A percentile compares a stretch with the other conserved stretches of the same genome.
phyloP scores from a whole-genome alignment of 257 asterid genomes.

The Marsdenia floribunda region DNA sequence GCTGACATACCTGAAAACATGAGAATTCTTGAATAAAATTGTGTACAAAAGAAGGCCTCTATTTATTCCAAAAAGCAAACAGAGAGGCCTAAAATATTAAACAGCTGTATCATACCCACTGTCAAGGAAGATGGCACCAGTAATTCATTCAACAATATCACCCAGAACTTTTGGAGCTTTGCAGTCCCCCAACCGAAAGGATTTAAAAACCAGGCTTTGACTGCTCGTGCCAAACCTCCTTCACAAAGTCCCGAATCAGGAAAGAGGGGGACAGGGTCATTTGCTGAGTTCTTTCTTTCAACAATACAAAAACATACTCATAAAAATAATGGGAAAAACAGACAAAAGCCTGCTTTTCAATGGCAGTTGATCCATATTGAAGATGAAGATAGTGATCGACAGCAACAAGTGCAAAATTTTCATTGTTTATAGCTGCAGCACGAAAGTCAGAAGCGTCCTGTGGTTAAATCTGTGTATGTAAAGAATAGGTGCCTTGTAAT shows the following conservation, averaged over 20 bases:
- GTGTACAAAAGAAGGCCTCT: background rate
- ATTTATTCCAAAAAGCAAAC: background rate
- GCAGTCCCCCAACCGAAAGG: constrained; percentile 97
- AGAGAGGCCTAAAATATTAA: background rate
- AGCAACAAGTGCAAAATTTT: constrained; percentile 94
- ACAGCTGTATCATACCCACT: constrained; percentile 62
- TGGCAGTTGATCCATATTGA: constrained; percentile 93
- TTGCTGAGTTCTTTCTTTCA: background rate
- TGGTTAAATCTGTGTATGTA: constrained; percentile 91
- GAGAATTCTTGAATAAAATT: background rate
- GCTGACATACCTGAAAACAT: constrained; percentile 69
- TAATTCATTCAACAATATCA: constrained; percentile 92
- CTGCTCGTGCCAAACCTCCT: constrained; percentile 68
- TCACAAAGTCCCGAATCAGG: constrained; percentile 89
- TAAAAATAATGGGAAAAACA: constrained; percentile 5
- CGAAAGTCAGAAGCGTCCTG: constrained; percentile 95
- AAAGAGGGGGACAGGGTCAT: background rate
- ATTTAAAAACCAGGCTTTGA: constrained; percentile 75
- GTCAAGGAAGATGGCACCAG: constrained; percentile 96
- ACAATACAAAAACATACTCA: constrained; percentile 1
- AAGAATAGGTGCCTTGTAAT: too few species aligned
- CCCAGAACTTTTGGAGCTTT: constrained; percentile 99
- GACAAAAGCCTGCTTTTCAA: constrained; percentile 75
- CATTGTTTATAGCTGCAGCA: constrained; percentile 98
- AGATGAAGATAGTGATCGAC: constrained; percentile 79